Base-by-base conservation (phyloP, 2,329 filamentous ascomycete species). In the Drechslerella coelobrocha region DNA sequence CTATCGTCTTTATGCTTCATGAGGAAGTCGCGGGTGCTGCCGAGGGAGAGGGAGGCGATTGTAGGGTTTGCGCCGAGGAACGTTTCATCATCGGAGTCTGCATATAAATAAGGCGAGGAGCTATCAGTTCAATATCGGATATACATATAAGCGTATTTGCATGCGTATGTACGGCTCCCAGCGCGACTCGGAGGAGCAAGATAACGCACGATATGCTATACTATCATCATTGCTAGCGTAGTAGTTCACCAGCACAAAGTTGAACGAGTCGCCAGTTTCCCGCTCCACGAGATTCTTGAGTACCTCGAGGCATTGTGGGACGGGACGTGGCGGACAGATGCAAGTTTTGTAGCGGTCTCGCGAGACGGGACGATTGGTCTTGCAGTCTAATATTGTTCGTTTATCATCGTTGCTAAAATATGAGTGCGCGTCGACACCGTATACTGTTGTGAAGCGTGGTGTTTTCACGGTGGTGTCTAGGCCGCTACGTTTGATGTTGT, bases 221-320 rank as follows among this genome's bases (percentile, higher is more conserved):
- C 88, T 90, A 77, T 94, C 89, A 3, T 85, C 81, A 0, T 89
- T 89, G 2, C 84, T 85, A 17, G 88, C 88, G 76, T 93, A 94
- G 79, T 93, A 93, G 76, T 93, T 93, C 4, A 93, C 89, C 1
- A 93, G 82, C 69, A 88, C 89, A 77, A 92, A 91, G 77, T 93
- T 93, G 79, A 89, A 93, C 12, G 27, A 19, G 75, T 85, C 85
- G 17, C 83, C 83, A 0, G 88, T 90, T 0, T 85, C 85, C 2
- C 83, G 81, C 78, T 93, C 89, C 0, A 88, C 86, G 8, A 85
- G 82, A 29, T 78, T 79, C 8, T 87, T 84, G 3, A 93, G 82
- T 5, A 82, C 78, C 34, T 90, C 85, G 0, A 93, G 83, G 75
- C 89, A 91, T 60, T 83, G 79, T 0, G 90, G 90, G 1, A 92